Base-by-base conservation (phyloP, 768 basidiomycete species). In the Mycena belliarum region DNA sequence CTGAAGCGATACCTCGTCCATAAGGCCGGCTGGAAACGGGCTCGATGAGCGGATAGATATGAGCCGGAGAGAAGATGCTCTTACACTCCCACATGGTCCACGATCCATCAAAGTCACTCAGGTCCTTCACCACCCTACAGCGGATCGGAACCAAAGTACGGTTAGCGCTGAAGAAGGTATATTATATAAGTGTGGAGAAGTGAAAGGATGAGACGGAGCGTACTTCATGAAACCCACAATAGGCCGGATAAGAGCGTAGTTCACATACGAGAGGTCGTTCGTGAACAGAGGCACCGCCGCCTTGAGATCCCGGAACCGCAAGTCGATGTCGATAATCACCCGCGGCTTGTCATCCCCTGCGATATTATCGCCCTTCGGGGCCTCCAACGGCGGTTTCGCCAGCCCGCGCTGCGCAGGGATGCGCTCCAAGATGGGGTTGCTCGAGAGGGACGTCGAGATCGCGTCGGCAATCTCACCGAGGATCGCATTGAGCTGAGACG, bases 191-290 rank as follows among this genome's bases (percentile, higher is more conserved):
- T n/a, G n/a, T n/a, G 18, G 18, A n/a, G 6, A 18, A n/a, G 62
- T 42, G 49, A 54, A 46, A 49, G 64, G 33, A 20, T 20, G 14
- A 55, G 41, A 8, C 23, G 6, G 49, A 35, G 37, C 40, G 33
- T 65, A 95, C 95, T 97, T 97, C 87, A 98, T 95, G 69, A 99
- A 99, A 1, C 94, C 96, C 16, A 98, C 97, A 61, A 99, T 98
- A 4, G 97, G 95, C 65, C 97, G 72, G 45, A 97, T 89, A 24
- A 98, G 76, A 21, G 97, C 97, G 67, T 88, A 91, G 66, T 96
- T 97, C 60, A 92, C 88, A 67, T 96, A 93, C 42, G 91, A 91
- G 55, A 99, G 70, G 68, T 97, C 92, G 43, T 79, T 81, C 29
- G 93, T 87, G 75, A 95, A 98, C 49, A 96, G 82, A 1, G 97